phyloP scores from a whole-genome alignment of 139 green algal species.

The Desmodesmus armatus region DNA sequence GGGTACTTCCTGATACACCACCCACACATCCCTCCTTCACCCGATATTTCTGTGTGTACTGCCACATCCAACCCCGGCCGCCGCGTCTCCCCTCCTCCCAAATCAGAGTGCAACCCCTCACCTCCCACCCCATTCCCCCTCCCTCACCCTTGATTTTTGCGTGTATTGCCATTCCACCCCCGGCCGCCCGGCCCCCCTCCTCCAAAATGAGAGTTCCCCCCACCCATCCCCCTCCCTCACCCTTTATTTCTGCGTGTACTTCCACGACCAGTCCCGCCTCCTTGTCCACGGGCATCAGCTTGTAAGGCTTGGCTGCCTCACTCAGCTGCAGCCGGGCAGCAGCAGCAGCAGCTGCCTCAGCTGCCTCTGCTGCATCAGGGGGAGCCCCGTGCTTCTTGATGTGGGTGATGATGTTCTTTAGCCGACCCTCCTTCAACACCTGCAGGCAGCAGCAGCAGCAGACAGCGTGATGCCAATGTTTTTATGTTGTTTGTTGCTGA shows the following conservation, averaged over 20 bases:
- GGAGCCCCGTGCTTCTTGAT: conserved; percentile 43
- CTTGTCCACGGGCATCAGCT: conserved; percentile 18
- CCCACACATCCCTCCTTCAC: no score
- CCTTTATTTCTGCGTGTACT: conserved; percentile 24
- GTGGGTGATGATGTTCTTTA: conserved; percentile 48
- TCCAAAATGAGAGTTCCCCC: neutral
- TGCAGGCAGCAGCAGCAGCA: no score
- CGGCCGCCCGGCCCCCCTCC: no score
- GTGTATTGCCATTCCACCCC: neutral
- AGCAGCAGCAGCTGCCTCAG: conserved; percentile 7
- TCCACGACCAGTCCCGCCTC: neutral
- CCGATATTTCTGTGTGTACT: neutral
- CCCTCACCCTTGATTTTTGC: neutral
- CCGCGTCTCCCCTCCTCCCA: neutral
- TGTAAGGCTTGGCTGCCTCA: neutral
- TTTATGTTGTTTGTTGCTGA: no score
- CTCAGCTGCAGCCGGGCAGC: neutral
- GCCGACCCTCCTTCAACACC: conserved; percentile 35
- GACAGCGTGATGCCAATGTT: no score
- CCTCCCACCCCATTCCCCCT: no score
- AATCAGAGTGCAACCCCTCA: neutral
- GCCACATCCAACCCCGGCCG: neutral
- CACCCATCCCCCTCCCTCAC: neutral
- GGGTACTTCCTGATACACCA: no score
- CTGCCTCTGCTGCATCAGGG: neutral